Evolutionary conservation across 176 grass and related monocot genomes (phyloP), one percentile per base, ranked within the genome.

Genomic region (Luzula sylvatica): DNA sequence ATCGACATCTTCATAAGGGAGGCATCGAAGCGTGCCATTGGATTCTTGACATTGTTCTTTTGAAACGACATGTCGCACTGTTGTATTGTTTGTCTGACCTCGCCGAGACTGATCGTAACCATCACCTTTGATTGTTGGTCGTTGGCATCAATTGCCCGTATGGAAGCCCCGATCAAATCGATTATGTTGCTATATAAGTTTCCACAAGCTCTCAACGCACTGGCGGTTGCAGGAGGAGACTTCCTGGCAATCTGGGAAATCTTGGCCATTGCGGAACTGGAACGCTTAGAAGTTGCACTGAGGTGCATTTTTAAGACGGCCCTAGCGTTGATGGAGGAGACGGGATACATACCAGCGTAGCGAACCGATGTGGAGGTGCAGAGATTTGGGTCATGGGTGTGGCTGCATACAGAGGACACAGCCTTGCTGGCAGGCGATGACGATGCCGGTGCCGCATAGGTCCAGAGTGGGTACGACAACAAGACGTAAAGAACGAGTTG

Each of bases 381-480:
- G 12, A 46, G 43, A 4, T 17, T 14, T 14, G 43, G 55, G 46
- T 71, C 68, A 13, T 71, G 54, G 8, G 54, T 60, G 42, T 42
- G 52, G n/a, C 48, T 52, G 18, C 26, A 54, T 9, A 58, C 51
- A 2, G 16, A 11, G 29, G 55, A 42, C 3, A 23, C 41, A 13
- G 43, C 30, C 9, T 7, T 4, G 5, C 9, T 9, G 9, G 30
- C 30, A 7, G 30, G 11, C 8, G 53, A 8, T 3, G 52, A 70
- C 15, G 50, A 55, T 3, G 56, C 9, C 15, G 57, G n/a, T 39
- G 60, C 42, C 15, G 68, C 58, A 53, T 25, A 20, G 0, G 27
- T 50, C n/a, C 25, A 8, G 63, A 46, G 43, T 13, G 15, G 43
- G 43, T 13, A 46, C 5, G 30, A 46, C 9, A 46, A 4, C 43